Conservation (phyloP, 176 grass and related monocot species). For the Aegilops sharonensis region DNA sequence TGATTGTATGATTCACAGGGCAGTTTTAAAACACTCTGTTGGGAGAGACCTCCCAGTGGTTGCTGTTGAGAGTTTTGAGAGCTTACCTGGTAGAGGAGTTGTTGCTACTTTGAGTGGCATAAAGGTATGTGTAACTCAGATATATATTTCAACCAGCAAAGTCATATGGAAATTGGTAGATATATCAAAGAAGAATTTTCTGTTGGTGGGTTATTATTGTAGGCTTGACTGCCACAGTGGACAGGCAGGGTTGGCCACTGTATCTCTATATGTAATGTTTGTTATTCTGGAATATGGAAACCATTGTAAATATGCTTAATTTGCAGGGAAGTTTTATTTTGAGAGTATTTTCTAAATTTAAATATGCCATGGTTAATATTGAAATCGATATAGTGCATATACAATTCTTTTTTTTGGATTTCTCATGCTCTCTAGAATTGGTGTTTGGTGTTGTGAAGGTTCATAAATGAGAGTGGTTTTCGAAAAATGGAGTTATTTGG, state of each 20-base stretch:
- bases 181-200: constrained; percentile 20
- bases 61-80: constrained; percentile 91
- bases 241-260: not conserved
- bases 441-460: not conserved
- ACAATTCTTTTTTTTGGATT: not conserved
- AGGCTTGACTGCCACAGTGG: not conserved
- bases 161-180: not conserved
- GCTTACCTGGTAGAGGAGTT: constrained; percentile 88
- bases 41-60: constrained; percentile 85
- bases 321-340: not conserved
- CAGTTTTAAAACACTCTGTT: constrained; percentile 85
- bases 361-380: not conserved
- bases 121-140: constrained; percentile 52
- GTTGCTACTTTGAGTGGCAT: constrained; percentile 78
- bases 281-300: not conserved
- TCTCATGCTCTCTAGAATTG: not conserved
- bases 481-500: not conserved
- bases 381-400: not conserved
- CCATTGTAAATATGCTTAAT: not conserved
- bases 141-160: constrained; percentile 10
- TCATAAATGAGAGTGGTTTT: not conserved
- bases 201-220: not conserved
- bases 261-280: not conserved
- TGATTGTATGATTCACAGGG: constrained; percentile 64
- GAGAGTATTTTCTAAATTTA: not conserved